These are phyloP conservation scores for Evansstolkia leycettana DNA, from an alignment of 495 filamentous ascomycete genomes.

Conservation along the genomic window DNA sequence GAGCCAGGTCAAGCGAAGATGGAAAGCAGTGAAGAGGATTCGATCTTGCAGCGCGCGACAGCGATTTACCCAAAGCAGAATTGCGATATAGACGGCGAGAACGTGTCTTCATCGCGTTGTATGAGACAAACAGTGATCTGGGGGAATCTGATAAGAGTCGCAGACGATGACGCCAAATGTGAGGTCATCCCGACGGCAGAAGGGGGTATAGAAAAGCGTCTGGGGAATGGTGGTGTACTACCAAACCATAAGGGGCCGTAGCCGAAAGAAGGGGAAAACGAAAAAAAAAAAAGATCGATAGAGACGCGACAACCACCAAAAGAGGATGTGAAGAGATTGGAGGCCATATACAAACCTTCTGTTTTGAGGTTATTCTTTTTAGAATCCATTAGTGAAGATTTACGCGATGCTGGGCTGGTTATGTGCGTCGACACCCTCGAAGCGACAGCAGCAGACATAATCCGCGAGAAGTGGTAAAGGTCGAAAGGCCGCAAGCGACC, in stretches of 20 bases:
- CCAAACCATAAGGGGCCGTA: conserved; percentile 19
- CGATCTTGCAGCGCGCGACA: conserved; percentile 11
- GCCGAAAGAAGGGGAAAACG: conserved; percentile 5
- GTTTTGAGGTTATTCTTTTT: conserved; percentile 33
- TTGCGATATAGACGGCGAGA: conserved; percentile 9
- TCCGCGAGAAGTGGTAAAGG: background rate
- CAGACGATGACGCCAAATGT: conserved; percentile 30
- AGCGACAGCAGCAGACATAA: conserved; percentile 38
- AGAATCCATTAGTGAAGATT: conserved; percentile 36
- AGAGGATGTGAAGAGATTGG: conserved; percentile 2
- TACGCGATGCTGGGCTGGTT: conserved; percentile 16
- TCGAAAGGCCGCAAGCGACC: conserved; percentile 9
- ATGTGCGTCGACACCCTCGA: conserved; percentile 24
- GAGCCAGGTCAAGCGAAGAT: background rate
- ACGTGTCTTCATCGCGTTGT: conserved; percentile 10
- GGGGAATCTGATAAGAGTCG: conserved; percentile 10
- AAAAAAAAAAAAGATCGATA: conserved; percentile 4
- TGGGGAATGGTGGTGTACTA: conserved; percentile 23
- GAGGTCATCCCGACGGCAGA: conserved; percentile 35
- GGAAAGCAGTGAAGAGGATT: conserved; percentile 4
- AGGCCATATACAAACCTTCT: conserved; percentile 26
- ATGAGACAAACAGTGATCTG: background rate
- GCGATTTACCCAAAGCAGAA: conserved; percentile 12
- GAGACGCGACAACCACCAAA: conserved; percentile 3
- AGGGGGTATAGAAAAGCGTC: conserved; percentile 17